These are phyloP conservation scores for Yamadazyma epiphylla DNA, from an alignment of 1,139 yeast species.

Conservation along the genomic window DNA sequence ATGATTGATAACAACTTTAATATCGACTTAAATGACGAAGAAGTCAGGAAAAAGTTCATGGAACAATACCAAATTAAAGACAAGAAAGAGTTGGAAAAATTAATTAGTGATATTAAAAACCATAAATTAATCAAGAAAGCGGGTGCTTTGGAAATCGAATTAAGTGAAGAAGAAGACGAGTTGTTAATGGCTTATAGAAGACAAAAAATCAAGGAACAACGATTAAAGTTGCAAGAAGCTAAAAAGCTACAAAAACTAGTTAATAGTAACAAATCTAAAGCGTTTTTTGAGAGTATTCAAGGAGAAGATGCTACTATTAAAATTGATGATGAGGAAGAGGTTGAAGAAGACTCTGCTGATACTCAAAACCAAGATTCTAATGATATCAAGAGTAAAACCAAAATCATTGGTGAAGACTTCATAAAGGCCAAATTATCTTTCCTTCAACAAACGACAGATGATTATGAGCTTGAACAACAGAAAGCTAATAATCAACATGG, in stretches of 20 bases:
- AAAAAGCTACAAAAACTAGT: conserved; percentile 45
- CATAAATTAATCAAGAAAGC: conserved; percentile 71
- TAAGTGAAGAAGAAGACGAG: conserved; percentile 65
- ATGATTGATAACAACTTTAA: conserved; percentile 75
- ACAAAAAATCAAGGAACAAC: conserved; percentile 54
- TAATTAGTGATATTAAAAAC: conserved; percentile 76
- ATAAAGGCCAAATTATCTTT: conserved; percentile 66
- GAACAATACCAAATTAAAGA: conserved; percentile 71
- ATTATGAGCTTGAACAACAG: conserved; percentile 30
- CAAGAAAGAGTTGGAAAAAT: conserved; percentile 64
- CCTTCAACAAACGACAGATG: conserved; percentile 34
- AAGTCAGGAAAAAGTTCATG: conserved; percentile 57
- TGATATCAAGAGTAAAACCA: background rate
- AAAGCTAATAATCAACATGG: conserved; percentile 36
- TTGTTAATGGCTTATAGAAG: conserved; percentile 49
- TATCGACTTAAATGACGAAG: conserved; percentile 56
- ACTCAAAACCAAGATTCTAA: conserved; percentile 6
- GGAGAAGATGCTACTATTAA: conserved; percentile 30
- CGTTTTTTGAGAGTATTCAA: conserved; percentile 71
- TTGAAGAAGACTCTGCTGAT: conserved; percentile 15
- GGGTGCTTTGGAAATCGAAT: conserved; percentile 59
- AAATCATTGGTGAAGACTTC: conserved; percentile 48
- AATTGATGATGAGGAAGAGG: conserved; percentile 27
- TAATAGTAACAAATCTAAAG: conserved; percentile 57
- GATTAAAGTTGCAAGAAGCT: conserved; percentile 51